A percentile compares a stretch with the other conserved stretches of the same genome.
Conservation (phyloP, 2,329 filamentous ascomycete species). For the Nannizziopsis barbatae region DNA sequence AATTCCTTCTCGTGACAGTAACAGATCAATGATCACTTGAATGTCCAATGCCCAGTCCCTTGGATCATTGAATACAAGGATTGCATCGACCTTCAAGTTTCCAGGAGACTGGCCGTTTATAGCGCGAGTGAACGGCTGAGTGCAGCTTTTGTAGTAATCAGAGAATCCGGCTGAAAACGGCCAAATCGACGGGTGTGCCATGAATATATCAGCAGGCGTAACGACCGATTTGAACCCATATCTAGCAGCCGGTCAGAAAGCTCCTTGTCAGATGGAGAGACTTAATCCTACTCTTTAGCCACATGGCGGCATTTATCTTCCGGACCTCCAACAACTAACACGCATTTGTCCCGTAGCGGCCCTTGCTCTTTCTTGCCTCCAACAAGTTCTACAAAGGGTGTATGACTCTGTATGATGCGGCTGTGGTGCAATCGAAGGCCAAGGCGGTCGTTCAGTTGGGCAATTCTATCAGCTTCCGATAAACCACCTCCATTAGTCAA, state of each 20-base stretch:
- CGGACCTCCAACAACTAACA: constrained; percentile 63
- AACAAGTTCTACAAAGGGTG: constrained; percentile 66
- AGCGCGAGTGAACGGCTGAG: constrained; percentile 27
- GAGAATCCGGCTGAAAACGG: constrained; percentile 64
- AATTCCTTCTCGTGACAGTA: constrained; percentile 67
- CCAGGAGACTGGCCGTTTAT: constrained; percentile 33
- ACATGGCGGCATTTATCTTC: constrained; percentile 58
- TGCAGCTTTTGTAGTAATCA: constrained; percentile 47
- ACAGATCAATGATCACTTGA: constrained; percentile 70
- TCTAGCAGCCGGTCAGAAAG: constrained; percentile 21
- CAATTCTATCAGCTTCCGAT: constrained; percentile 61
- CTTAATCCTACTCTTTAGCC: constrained; percentile 50
- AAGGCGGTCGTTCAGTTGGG: constrained; percentile 56
- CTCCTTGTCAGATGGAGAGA: neutral
- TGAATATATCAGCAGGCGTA: constrained; percentile 73
- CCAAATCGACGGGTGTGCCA: constrained; percentile 62
- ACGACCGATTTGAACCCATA: constrained; percentile 74
- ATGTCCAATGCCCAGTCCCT: constrained; percentile 90
- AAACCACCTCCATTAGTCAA: constrained; percentile 92
- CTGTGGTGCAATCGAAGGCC: constrained; percentile 52
- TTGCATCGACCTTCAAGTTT: constrained; percentile 68
- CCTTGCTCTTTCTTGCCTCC: constrained; percentile 45
- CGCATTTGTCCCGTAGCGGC: constrained; percentile 51
- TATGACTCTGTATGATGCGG: constrained; percentile 82
- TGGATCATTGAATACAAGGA: constrained; percentile 92